phyloP scores from a whole-genome alignment of 345 rosid species.

The Carallia brachiata region DNA sequence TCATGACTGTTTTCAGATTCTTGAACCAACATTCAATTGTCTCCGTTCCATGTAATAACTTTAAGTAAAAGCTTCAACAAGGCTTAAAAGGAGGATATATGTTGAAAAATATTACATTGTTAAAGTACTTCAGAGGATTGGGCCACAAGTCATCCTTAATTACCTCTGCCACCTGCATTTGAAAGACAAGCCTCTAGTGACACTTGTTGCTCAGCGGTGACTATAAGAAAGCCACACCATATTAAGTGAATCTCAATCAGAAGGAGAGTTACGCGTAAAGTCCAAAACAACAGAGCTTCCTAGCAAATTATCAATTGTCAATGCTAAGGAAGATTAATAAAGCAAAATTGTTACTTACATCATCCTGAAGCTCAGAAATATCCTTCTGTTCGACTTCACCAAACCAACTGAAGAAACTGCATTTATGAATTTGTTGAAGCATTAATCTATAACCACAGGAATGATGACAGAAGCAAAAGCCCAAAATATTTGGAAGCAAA shows the following conservation, averaged over 20 bases:
- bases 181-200: background rate
- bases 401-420: conserved; percentile 30
- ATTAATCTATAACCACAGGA: background rate
- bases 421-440: background rate
- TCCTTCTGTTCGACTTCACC: conserved; percentile 9
- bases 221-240: background rate
- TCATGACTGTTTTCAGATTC: background rate
- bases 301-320: conserved; percentile 8
- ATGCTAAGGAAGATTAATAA: background rate
- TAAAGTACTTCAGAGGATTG: conserved; percentile 27
- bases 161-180: conserved; percentile 22
- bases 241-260: background rate
- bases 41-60: background rate
- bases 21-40: background rate
- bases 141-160: conserved; percentile 34
- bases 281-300: background rate
- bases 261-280: background rate
- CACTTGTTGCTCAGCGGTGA: too few relatives aligned
- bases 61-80: background rate
- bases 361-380: conserved; percentile 17
- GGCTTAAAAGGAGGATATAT: background rate
- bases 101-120: conserved; percentile 8
- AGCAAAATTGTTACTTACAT: conserved; percentile 9
- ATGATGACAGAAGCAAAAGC: background rate
- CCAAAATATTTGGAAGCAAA: background rate